These are phyloP conservation scores for Abelmoschus esculentus DNA, from an alignment of 345 rosid species.

Conservation along the genomic window DNA sequence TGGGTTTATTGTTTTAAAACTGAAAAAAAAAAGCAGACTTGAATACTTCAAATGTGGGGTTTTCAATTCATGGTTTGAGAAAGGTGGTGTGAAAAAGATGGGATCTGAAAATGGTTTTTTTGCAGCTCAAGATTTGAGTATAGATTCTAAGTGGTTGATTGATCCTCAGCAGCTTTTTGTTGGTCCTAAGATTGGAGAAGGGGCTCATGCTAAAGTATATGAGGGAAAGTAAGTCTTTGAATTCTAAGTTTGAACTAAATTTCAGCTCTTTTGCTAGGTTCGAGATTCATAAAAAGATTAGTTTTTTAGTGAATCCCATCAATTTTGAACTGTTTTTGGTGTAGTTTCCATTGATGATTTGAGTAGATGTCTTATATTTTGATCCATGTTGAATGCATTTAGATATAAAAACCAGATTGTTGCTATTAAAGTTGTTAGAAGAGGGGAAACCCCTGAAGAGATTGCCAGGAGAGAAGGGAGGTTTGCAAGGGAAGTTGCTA, in stretches of 20 bases:
- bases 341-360: neutral
- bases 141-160: conserved; percentile 84
- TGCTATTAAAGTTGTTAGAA: conserved; percentile 72
- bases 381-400: conserved; percentile 10
- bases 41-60: conserved; percentile 17
- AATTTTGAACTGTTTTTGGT: neutral
- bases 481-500: conserved; percentile 80
- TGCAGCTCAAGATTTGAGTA: conserved; percentile 43
- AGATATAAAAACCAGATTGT: conserved; percentile 83
- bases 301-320: too few species aligned
- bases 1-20: conserved; percentile 11
- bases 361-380: neutral
- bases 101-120: conserved; percentile 74
- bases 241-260: neutral
- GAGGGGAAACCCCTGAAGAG: conserved; percentile 80
- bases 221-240: conserved; percentile 85
- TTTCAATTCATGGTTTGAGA: conserved; percentile 5
- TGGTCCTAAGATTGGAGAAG: conserved; percentile 98
- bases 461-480: conserved; percentile 66
- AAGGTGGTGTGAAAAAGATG: conserved; percentile 31
- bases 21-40: neutral
- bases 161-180: conserved; percentile 88
- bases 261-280: too few species aligned
- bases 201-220: conserved; percentile 97
- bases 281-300: too few species aligned